phyloP scores from a whole-genome alignment of 2,329 filamentous ascomycete genomes.

The Canariomyces notabilis region DNA sequence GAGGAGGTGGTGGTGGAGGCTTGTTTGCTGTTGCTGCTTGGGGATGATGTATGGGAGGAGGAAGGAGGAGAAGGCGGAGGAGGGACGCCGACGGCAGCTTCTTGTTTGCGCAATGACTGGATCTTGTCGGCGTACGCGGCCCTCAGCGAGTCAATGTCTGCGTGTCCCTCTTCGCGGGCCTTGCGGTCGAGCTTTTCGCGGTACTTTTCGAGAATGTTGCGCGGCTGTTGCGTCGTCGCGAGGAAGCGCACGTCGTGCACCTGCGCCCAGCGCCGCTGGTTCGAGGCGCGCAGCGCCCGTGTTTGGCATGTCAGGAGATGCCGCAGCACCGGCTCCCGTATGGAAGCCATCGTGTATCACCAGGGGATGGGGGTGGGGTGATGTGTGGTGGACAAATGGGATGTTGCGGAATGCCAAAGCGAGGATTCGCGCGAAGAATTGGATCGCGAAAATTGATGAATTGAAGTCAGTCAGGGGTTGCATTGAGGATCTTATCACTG shows the following conservation, averaged over 20 bases:
- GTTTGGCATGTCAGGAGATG: conserved; percentile 34
- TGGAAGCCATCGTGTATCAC: conserved; percentile 11
- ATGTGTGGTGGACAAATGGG: background rate
- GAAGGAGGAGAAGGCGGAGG: conserved; percentile 24
- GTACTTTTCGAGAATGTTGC: conserved; percentile 77
- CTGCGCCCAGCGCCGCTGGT: conserved; percentile 81
- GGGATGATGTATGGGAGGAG: conserved; percentile 11
- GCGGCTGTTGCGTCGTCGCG: conserved; percentile 66
- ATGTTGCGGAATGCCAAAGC: too few relatives aligned
- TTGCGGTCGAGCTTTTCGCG: conserved; percentile 77
- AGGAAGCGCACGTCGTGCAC: conserved; percentile 91
- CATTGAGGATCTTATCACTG: too few relatives aligned
- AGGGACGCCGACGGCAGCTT: conserved; percentile 51
- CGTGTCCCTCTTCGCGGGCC: conserved; percentile 66
- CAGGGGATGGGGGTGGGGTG: background rate
- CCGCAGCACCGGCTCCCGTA: conserved; percentile 19
- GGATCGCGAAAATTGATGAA: too few relatives aligned
- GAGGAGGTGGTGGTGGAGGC: conserved; percentile 4
- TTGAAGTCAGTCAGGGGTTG: too few relatives aligned
- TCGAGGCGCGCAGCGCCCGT: conserved; percentile 31
- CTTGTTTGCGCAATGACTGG: conserved; percentile 56
- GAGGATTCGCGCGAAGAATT: too few relatives aligned
- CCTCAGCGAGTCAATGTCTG: conserved; percentile 70
- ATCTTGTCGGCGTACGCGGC: conserved; percentile 84
- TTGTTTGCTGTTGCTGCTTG: conserved; percentile 13